Evolutionary conservation across 495 filamentous ascomycete genomes (phyloP), one percentile per base, ranked within the genome.

Genomic region (Xylaria scruposa): DNA sequence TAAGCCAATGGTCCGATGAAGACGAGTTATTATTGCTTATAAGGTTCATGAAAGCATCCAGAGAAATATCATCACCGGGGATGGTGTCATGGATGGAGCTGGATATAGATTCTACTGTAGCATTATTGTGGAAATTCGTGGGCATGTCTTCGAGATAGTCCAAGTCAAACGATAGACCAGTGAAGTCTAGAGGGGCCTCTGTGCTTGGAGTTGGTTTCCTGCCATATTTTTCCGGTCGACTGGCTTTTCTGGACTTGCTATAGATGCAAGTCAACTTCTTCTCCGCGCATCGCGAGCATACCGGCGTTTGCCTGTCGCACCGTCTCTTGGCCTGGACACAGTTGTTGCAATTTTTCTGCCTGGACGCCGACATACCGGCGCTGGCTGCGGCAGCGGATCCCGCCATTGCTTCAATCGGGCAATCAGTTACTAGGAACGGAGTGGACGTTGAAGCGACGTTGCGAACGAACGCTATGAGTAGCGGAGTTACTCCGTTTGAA

Each of bases 291-390:
- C 78, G 70, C 13, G 80, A 78, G 77, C 78, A 81, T 40, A 74
- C 40, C 26, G 78, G 78, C 44, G 61, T 70, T 15, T 72, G 72
- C 65, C 73, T 75, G 70, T 81, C 78, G 67, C 80, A 80, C 29
- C 75, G 71, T 26, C 80, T 40, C 67, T 78, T 80, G 46, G 68
- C 71, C 67, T 72, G 70, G n/a, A 79, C 78, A 58, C 78, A 80
- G 54, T 54, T 54, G 59, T 81, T 72, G 75, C 80, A 80, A 69
- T 73, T 81, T 70, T 79, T 81, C 67, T 80, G 79, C 42, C 79
- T 68, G 59, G 78, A 75, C 2, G 63, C 67, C 33, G 70, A 29
- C 21, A 49, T 38, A 24, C 19, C 38, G 17, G 53, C 29, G 49
- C 12, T 60, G 12, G 21, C n/a, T 33, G 15, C 21, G 3, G 9